Percentiles rank a stretch among this genome's conserved stretches.
These are phyloP conservation scores for Vigna nakashimae DNA, from an alignment of 306 rosid species.

Conservation along the genomic window DNA sequence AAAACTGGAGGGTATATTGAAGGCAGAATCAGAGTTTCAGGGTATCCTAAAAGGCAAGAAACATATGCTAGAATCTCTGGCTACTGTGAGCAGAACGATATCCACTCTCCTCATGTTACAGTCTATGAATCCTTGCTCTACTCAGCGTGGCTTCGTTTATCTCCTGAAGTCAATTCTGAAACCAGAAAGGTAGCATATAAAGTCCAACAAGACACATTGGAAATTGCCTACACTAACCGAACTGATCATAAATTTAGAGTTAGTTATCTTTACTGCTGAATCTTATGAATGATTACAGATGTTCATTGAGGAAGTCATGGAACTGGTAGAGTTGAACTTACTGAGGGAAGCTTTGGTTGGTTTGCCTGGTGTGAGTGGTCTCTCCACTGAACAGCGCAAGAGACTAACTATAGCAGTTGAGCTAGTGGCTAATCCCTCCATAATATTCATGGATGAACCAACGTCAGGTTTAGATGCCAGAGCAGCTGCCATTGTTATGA, in stretches of 20 bases:
- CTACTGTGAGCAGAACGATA: conserved; percentile 85
- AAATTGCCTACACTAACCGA: too few relatives aligned
- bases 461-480: conserved; percentile 51
- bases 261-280: neutral
- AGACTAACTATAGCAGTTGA: conserved; percentile 56
- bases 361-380: conserved; percentile 55
- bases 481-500: conserved; percentile 59
- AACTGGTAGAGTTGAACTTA: conserved; percentile 48
- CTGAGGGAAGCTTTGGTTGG: conserved; percentile 45
- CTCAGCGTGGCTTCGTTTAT: conserved; percentile 83
- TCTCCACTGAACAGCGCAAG: conserved; percentile 54
- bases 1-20: conserved; percentile 84
- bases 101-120: conserved; percentile 83
- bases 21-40: conserved; percentile 68
- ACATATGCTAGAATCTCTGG: conserved; percentile 79
- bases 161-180: conserved; percentile 54
- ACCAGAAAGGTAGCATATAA: conserved; percentile 60
- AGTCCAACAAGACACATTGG: too few relatives aligned
- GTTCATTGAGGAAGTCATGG: conserved; percentile 59
- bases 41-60: conserved; percentile 74
- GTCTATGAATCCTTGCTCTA: conserved; percentile 73
- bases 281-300: conserved; percentile 38
- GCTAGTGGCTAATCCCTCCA: conserved; percentile 56
- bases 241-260: neutral
- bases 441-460: conserved; percentile 57